Percentiles rank a stretch among this genome's conserved stretches.
phyloP scores from a whole-genome alignment of 208 protist genomes.

The Leishmania guyanensis region DNA sequence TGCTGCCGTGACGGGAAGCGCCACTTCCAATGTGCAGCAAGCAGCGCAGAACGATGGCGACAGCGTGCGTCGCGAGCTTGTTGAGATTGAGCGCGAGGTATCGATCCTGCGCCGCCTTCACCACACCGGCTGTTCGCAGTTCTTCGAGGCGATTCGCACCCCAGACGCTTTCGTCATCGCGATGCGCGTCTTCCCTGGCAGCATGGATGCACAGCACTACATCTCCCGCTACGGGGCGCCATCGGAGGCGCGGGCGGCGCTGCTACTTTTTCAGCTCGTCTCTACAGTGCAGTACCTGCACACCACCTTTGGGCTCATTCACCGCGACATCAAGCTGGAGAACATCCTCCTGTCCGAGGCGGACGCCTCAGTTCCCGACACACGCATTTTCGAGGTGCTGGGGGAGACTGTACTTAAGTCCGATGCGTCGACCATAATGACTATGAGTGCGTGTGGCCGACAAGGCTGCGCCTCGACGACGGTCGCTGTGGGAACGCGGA shows the following conservation, averaged over 20 bases:
- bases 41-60: slow-evolving; percentile 2
- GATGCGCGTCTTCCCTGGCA: slow-evolving; percentile 68
- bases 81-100: slow-evolving; percentile 80
- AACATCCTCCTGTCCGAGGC: slow-evolving; percentile 70
- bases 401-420: slow-evolving; percentile 34
- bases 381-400: slow-evolving; percentile 50
- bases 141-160: slow-evolving; percentile 74
- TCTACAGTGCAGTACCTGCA: slow-evolving; percentile 76
- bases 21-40: background rate
- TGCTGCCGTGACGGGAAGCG: background rate
- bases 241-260: slow-evolving; percentile 56
- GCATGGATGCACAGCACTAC: slow-evolving; percentile 71
- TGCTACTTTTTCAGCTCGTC: slow-evolving; percentile 79
- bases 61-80: slow-evolving; percentile 41
- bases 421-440: background rate
- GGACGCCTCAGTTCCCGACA: slow-evolving; percentile 26
- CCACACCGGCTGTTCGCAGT: slow-evolving; percentile 73
- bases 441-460: background rate
- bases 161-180: slow-evolving; percentile 81
- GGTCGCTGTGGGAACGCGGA: background rate
- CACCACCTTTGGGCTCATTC: slow-evolving; percentile 61
- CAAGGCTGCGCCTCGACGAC: background rate
- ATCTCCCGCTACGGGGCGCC: slow-evolving; percentile 59
- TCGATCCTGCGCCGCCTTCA: slow-evolving; percentile 62
- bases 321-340: slow-evolving; percentile 88